phyloP scores from a whole-genome alignment of 352 stramenopile genomes.

The Phytophthora kernoviae region DNA sequence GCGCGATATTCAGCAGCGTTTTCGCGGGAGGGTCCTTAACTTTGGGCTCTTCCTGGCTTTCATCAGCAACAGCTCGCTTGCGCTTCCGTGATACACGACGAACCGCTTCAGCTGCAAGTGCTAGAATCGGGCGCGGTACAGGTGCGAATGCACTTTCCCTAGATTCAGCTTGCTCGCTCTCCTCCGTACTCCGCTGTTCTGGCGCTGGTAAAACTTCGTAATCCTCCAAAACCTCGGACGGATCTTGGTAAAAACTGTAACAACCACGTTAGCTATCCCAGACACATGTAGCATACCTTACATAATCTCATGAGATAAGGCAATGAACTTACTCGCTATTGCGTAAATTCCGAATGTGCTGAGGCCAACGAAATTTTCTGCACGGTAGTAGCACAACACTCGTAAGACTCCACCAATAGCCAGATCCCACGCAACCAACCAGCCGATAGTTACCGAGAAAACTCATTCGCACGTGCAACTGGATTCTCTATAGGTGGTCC shows the following conservation, averaged over 20 bases:
- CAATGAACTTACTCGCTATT: constrained; percentile 49
- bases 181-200: not conserved
- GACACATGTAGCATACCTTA: not conserved
- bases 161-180: not conserved
- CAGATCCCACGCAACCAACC: not conserved
- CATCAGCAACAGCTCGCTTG: constrained; percentile 24
- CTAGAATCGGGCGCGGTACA: constrained; percentile 45
- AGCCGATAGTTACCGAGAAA: constrained; percentile 29
- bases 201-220: constrained; percentile 37
- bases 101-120: constrained; percentile 35
- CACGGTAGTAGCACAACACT: not conserved
- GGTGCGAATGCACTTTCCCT: constrained; percentile 43
- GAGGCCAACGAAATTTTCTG: constrained; percentile 84
- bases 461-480: constrained; percentile 49
- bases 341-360: constrained; percentile 64
- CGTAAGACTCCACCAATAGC: not conserved
- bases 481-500: constrained; percentile 56
- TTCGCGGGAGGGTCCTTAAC: constrained; percentile 12
- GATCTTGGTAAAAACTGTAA: constrained; percentile 54
- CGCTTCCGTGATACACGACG: constrained; percentile 41
- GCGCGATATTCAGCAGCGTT: constrained; percentile 34
- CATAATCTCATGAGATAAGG: constrained; percentile 19
- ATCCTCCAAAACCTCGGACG: constrained; percentile 52
- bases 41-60: constrained; percentile 7
- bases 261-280: constrained; percentile 9